These are phyloP conservation scores for Castanea sativa DNA, from an alignment of 306 rosid genomes.

Conservation along the genomic window DNA sequence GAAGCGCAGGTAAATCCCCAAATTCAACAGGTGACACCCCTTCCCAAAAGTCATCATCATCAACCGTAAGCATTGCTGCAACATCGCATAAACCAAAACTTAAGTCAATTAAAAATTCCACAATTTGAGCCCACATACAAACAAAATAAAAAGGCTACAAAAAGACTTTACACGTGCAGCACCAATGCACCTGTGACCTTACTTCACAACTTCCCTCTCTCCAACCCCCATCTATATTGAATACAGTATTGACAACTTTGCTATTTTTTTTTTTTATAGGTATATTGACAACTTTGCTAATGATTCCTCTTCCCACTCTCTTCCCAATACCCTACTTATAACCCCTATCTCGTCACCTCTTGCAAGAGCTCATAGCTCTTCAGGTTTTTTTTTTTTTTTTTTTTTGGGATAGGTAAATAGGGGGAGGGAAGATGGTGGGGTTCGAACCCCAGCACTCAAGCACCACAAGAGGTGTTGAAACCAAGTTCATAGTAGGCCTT, in stretches of 20 bases:
- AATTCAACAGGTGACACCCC: conserved; percentile 88
- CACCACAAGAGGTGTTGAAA: too few relatives aligned
- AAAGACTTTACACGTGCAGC: neutral
- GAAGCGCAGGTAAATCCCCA: conserved; percentile 85
- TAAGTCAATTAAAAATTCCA: neutral
- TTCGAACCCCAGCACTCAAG: too few relatives aligned
- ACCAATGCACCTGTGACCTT: neutral
- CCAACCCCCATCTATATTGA: neutral
- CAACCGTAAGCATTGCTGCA: conserved; percentile 95
- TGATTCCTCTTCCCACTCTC: neutral
- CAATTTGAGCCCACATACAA: neutral
- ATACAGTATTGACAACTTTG: too few relatives aligned
- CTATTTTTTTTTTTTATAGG: too few relatives aligned
- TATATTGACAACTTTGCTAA: neutral
- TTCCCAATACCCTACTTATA: neutral
- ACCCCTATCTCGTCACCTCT: neutral
- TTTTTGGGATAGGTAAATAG: too few relatives aligned
- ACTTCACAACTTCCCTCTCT: neutral
- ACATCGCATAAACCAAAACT: conserved; percentile 24
- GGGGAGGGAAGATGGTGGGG: too few relatives aligned
- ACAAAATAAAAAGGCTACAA: neutral
- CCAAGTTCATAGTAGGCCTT: too few relatives aligned
- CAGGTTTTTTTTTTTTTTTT: too few relatives aligned
- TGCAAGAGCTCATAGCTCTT: neutral
- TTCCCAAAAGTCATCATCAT: conserved; percentile 88